phyloP scores from a whole-genome alignment of 768 basidiomycete species.

The Coprinellus aureogranulatus region DNA sequence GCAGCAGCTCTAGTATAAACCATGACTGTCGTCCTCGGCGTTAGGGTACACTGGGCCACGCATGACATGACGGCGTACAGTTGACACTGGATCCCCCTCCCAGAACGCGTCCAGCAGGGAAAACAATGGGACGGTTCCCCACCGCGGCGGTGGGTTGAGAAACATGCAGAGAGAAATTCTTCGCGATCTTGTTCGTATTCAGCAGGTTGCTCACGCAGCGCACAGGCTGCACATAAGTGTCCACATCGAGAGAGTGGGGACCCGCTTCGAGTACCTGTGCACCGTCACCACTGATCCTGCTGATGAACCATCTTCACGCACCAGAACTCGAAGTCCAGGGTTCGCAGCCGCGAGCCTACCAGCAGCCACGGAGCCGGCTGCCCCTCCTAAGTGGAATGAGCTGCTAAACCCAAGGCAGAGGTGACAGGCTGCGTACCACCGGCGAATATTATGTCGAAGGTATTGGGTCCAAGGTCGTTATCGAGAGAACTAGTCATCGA shows the following conservation, averaged over 20 bases:
- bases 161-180: slow-evolving; percentile 45
- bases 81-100: slow-evolving; percentile 67
- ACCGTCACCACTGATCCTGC: too few species aligned
- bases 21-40: slow-evolving; percentile 35
- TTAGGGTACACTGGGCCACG: too few species aligned
- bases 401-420: too few species aligned
- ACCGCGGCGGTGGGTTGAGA: slow-evolving; percentile 41
- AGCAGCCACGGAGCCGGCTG: slow-evolving; percentile 55
- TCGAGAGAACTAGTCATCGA: too few species aligned
- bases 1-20: slow-evolving; percentile 59
- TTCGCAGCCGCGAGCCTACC: slow-evolving; percentile 54
- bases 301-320: slow-evolving; percentile 16
- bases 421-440: slow-evolving; percentile 49
- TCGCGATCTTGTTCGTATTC: slow-evolving; percentile 22
- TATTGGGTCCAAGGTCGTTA: too few species aligned
- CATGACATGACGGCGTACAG: slow-evolving; percentile 45
- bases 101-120: slow-evolving; percentile 48
- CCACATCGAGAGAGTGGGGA: slow-evolving; percentile 44
- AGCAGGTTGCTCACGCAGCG: slow-evolving; percentile 44
- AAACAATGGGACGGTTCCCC: slow-evolving; percentile 41
- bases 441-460: slow-evolving; percentile 50
- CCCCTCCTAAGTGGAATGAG: slow-evolving; percentile 45
- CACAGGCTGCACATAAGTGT: slow-evolving; percentile 52
- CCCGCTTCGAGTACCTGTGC: slow-evolving; percentile 57
- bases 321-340: slow-evolving; percentile 54